These are phyloP conservation scores for Beauveria sp. DNA, from an alignment of 2,329 filamentous ascomycete species.

Conservation along the genomic window DNA sequence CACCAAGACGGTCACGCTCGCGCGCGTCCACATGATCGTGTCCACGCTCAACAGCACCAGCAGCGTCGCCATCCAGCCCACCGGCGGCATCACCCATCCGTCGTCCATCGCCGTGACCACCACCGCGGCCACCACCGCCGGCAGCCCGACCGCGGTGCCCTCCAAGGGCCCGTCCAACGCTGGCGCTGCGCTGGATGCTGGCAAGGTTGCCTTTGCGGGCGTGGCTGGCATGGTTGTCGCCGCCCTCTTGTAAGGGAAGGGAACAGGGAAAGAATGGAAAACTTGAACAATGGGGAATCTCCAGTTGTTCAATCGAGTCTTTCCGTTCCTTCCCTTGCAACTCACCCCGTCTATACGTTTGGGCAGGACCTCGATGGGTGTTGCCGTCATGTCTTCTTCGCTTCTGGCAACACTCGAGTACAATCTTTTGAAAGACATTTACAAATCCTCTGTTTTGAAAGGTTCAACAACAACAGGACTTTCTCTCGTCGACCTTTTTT, in stretches of 20 bases:
- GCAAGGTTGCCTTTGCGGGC: conserved; percentile 40
- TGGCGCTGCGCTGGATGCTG: conserved; percentile 35
- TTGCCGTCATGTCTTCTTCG: neutral
- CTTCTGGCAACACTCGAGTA: conserved; percentile 2
- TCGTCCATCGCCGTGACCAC: neutral
- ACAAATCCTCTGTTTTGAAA: neutral
- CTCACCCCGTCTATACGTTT: neutral
- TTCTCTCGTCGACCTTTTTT: neutral
- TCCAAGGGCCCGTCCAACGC: conserved; percentile 29
- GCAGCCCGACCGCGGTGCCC: conserved; percentile 23
- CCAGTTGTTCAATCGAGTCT: too few species aligned
- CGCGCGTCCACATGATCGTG: conserved; percentile 35
- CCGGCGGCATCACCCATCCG: conserved; percentile 16
- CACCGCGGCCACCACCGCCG: neutral
- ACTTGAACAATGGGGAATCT: neutral
- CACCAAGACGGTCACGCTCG: conserved; percentile 46
- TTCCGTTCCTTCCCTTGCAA: neutral
- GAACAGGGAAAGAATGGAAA: too few species aligned
- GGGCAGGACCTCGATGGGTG: conserved; percentile 1
- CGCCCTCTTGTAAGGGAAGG: conserved; percentile 19
- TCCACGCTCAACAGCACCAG: conserved; percentile 26
- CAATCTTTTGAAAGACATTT: neutral
- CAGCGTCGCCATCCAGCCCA: conserved; percentile 23
- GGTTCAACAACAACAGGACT: neutral
- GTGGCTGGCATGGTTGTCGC: conserved; percentile 42